Evolutionary conservation across 1,284 basidiomycete genomes (phyloP), one percentile per base, ranked within the genome.

Genomic region (Malassezia nana): DNA sequence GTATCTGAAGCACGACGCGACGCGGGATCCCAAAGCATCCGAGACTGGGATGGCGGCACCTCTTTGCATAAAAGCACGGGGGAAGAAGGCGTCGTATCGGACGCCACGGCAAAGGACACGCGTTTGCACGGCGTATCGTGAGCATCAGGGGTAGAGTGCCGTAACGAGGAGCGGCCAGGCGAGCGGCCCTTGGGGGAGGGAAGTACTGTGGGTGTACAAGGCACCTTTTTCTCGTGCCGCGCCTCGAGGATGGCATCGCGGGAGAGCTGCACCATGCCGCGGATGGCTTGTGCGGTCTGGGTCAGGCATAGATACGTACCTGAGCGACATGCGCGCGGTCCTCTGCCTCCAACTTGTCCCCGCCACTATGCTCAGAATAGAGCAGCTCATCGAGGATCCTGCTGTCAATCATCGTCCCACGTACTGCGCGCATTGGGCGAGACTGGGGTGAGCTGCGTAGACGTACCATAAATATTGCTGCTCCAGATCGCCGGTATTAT

Each of bases 371-470:
- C 32, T 51, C 41, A 15, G 38, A 28, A 4, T 62, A 62, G 2
- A 65, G 28, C 22, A 58, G 45, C 18, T 65, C 62, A 33, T 45
- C 47, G 28, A 65, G 50, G 28, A 64, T 45, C n/a, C 55, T 50
- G 31, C 6, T 8, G n/a, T 42, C 8, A 42, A 16, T 46, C 22
- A 30, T 33, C 12, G 16, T n/a, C n/a, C 18, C 16, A 46, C 50
- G 32, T 30, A 44, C 52, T 25, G 18, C 4, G 49, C 55, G 31
- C 56, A 58, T 30, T 61, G 55, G 24, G 55, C 59, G 22, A 65
- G 62, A 39, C 60, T 55, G 46, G n/a, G 4, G 15, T 48, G 13
- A 52, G 54, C 26, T 35, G 26, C 16, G 16, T 16, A 3, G 9
- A 54, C 52, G 40, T 54, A 50, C 46, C 54, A 56, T 15, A 51